A percentile compares a stretch with the other conserved stretches of the same genome.
Evolutionary conservation across 176 grass and related monocot species (phyloP).

Genomic region (Chrysopogon serrulatus): DNA sequence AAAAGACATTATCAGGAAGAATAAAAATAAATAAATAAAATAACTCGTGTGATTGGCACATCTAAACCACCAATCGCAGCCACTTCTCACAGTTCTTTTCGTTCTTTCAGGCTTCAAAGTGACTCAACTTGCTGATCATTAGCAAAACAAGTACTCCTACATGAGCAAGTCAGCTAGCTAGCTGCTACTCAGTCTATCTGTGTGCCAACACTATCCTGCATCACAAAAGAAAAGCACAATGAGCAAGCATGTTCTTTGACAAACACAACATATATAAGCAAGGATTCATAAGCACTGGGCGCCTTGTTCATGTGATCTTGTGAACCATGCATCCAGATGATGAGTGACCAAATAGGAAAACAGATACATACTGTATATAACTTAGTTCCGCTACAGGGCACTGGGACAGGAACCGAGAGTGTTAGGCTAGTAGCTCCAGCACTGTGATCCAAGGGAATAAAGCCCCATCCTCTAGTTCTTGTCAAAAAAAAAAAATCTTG

Average conservation of each 20-base stretch:
- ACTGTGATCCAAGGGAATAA: constrained; percentile 23
- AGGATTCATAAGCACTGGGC: background rate
- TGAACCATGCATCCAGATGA: background rate
- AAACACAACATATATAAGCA: background rate
- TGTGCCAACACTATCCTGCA: background rate
- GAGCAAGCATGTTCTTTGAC: background rate
- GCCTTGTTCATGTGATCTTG: background rate
- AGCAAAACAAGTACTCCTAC: background rate
- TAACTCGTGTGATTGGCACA: background rate
- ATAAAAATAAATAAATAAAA: background rate
- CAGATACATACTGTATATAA: background rate
- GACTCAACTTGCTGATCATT: background rate
- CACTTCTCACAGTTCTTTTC: background rate
- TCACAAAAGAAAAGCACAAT: background rate
- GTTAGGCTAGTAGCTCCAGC: background rate
- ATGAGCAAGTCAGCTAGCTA: background rate
- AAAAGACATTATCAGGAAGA: background rate
- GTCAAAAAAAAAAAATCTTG: too few relatives aligned
- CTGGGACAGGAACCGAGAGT: background rate
- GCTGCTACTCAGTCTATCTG: background rate
- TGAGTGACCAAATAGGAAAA: background rate
- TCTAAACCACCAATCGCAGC: background rate
- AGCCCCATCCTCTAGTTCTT: background rate
- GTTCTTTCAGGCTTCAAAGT: background rate
- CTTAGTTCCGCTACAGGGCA: background rate